phyloP scores from a whole-genome alignment of 768 basidiomycete species.

The Phanerochaete carnosa region DNA sequence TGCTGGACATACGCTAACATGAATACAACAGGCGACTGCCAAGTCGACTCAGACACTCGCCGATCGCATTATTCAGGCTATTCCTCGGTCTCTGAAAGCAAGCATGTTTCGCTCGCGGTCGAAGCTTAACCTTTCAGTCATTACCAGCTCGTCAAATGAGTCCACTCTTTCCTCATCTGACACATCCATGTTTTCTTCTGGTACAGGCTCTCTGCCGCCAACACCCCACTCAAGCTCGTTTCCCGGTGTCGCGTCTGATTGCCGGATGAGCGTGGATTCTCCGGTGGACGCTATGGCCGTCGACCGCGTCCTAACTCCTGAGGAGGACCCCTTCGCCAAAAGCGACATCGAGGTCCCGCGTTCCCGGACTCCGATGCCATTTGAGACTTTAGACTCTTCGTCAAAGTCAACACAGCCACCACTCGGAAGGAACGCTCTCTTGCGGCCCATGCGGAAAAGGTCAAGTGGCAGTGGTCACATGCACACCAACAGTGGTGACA shows the following conservation, averaged over 20 bases:
- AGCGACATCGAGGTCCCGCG: conserved; percentile 15
- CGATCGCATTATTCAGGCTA: conserved; percentile 14
- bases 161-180: not conserved
- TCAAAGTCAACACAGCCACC: not conserved
- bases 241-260: not conserved
- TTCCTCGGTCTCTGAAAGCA: conserved; percentile 15
- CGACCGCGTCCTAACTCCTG: conserved; percentile 26
- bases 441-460: not conserved
- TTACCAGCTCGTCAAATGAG: conserved; percentile 4
- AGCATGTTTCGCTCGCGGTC: conserved; percentile 16
- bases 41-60: conserved; percentile 20
- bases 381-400: not conserved
- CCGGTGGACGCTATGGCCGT: conserved; percentile 15
- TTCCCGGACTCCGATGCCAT: not conserved
- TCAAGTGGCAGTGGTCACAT: conserved; percentile 1
- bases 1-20: not conserved
- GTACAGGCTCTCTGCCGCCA: not conserved
- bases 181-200: not conserved
- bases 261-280: not conserved
- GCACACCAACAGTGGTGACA: conserved; percentile 11
- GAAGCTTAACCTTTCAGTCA: conserved; percentile 20
- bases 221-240: not conserved
- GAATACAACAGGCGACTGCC: conserved; percentile 14
- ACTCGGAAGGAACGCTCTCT: not conserved
- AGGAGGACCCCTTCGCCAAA: conserved; percentile 26